Percentiles rank a stretch among this genome's conserved stretches.
These are phyloP conservation scores for Cadophora sp. DNA, from an alignment of 2,329 filamentous ascomycete genomes.

Conservation along the genomic window DNA sequence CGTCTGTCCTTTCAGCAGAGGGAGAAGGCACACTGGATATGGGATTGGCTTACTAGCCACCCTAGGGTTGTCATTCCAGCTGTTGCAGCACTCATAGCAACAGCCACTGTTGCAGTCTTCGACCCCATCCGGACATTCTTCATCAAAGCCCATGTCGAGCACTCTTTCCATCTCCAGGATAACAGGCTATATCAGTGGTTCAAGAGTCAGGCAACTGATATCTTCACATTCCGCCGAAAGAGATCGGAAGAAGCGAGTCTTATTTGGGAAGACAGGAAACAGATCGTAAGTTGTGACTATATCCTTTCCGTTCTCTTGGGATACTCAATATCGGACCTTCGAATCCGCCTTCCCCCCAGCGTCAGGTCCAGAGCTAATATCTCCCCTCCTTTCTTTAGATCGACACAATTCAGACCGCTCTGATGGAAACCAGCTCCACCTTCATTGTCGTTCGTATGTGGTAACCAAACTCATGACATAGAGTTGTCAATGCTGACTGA, in stretches of 20 bases:
- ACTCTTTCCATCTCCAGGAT: conserved; percentile 75
- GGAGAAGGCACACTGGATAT: conserved; percentile 78
- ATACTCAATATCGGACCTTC: neutral
- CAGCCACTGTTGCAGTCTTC: conserved; percentile 86
- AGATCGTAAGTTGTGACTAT: conserved; percentile 61
- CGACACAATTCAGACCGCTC: conserved; percentile 70
- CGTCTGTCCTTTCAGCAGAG: conserved; percentile 85
- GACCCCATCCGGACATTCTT: conserved; percentile 95
- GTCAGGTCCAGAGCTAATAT: neutral
- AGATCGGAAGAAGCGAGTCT: conserved; percentile 72
- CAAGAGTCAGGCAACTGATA: conserved; percentile 72
- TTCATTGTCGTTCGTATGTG: conserved; percentile 79
- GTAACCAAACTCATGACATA: neutral
- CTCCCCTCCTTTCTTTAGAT: neutral
- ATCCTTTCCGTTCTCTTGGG: no score
- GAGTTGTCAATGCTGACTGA: neutral
- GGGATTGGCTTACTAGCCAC: conserved; percentile 87
- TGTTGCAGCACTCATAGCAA: conserved; percentile 80
- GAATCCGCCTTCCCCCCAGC: neutral
- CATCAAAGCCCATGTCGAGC: conserved; percentile 85
- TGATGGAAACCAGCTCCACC: conserved; percentile 87
- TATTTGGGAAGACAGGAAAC: conserved; percentile 85
- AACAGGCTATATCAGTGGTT: conserved; percentile 82
- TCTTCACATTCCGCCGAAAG: conserved; percentile 64
- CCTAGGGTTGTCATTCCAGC: conserved; percentile 87